Evolutionary conservation across 805 yeast species (phyloP).

Genomic region (Kodamaea fukazawae): DNA sequence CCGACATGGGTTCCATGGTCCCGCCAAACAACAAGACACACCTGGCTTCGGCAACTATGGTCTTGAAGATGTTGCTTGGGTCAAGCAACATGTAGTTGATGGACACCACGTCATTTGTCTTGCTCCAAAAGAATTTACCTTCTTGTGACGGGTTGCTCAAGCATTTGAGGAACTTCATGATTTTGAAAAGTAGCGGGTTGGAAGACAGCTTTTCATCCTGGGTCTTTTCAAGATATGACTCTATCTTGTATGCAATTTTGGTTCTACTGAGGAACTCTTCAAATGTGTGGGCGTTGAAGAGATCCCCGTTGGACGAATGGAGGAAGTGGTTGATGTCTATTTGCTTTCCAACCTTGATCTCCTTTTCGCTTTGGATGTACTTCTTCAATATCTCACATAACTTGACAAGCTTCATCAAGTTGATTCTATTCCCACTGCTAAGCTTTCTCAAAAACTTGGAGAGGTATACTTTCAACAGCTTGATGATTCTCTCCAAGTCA

Average conservation of each 20-base stretch:
- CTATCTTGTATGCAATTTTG: slow-evolving; percentile 82
- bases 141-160: slow-evolving; percentile 73
- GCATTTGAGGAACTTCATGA: slow-evolving; percentile 61
- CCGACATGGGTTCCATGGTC: slow-evolving; percentile 88
- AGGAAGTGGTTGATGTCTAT: slow-evolving; percentile 55
- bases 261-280: slow-evolving; percentile 61
- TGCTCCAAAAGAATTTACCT: slow-evolving; percentile 74
- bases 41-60: slow-evolving; percentile 59
- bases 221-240: slow-evolving; percentile 55
- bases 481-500: slow-evolving; percentile 47
- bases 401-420: slow-evolving; percentile 60
- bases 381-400: slow-evolving; percentile 49
- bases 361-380: slow-evolving; percentile 38
- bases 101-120: slow-evolving; percentile 22
- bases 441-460: slow-evolving; percentile 60
- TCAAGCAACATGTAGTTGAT: slow-evolving; percentile 75
- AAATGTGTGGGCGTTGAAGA: slow-evolving; percentile 65
- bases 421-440: slow-evolving; percentile 68
- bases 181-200: slow-evolving; percentile 61
- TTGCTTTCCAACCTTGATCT: slow-evolving; percentile 50
- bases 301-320: slow-evolving; percentile 59
- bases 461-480: slow-evolving; percentile 54
- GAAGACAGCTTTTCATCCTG: slow-evolving; percentile 16
- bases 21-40: slow-evolving; percentile 90
- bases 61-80: slow-evolving; percentile 68